These are phyloP conservation scores for Astraeus odoratus DNA, from an alignment of 768 basidiomycete genomes.

Conservation along the genomic window DNA sequence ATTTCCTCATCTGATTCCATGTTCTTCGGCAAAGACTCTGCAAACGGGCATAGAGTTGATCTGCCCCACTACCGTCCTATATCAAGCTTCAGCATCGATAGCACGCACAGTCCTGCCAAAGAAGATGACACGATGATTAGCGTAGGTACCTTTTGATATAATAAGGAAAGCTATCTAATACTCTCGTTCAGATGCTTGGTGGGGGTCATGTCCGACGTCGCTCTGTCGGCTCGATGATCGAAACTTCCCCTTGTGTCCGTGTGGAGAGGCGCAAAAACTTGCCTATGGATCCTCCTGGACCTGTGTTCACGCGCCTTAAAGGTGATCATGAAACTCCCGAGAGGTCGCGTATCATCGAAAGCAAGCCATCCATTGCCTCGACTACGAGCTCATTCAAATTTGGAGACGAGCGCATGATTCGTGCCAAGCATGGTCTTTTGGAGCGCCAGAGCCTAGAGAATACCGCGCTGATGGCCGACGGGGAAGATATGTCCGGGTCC, in stretches of 20 bases:
- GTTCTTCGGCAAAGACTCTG: conserved; percentile 44
- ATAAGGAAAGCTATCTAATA: conserved; percentile 6
- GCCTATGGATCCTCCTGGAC: conserved; percentile 16
- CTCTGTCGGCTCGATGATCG: conserved; percentile 59
- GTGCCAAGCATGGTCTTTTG: conserved; percentile 52
- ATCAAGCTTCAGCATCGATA: conserved; percentile 52
- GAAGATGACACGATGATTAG: conserved; percentile 83
- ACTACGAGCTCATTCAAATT: conserved; percentile 51
- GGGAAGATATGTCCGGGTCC: conserved; percentile 48
- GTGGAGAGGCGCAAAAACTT: conserved; percentile 57
- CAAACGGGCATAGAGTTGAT: conserved; percentile 30
- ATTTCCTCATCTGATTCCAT: conserved; percentile 49
- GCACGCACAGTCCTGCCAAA: conserved; percentile 41
- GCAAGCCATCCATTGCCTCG: conserved; percentile 59
- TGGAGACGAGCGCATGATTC: conserved; percentile 63
- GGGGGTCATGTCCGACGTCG: conserved; percentile 67
- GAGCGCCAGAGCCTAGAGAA: conserved; percentile 66
- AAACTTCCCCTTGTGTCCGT: conserved; percentile 63
- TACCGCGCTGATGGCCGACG: conserved; percentile 54
- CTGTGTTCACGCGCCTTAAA: conserved; percentile 33
- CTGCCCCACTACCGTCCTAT: conserved; percentile 56
- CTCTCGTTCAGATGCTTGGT: conserved; percentile 59
- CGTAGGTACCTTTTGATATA: conserved; percentile 32
- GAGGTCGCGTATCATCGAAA: conserved; percentile 44
- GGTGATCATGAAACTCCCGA: conserved; percentile 28